These are phyloP conservation scores for Barnettozyma vustinii DNA, from an alignment of 805 yeast species.

Conservation along the genomic window DNA sequence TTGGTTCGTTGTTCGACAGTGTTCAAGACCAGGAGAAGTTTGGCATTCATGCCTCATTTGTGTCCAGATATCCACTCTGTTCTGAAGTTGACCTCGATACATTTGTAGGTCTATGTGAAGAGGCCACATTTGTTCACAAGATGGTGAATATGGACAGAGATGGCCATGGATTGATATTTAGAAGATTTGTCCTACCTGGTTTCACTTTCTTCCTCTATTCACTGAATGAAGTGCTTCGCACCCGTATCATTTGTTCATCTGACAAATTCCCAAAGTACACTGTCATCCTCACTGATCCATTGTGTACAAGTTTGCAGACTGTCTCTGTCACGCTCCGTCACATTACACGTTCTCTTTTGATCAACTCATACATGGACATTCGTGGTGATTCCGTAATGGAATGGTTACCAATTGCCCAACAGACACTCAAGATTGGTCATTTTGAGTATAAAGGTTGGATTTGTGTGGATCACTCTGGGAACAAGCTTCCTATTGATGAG, in stretches of 20 bases:
- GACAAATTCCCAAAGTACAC: not conserved
- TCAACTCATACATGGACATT: conserved; percentile 6
- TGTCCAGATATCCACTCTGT: not conserved
- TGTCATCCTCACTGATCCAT: conserved; percentile 1
- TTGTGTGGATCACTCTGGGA: not conserved
- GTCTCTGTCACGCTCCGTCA: not conserved
- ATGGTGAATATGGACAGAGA: conserved; percentile 1
- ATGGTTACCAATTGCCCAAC: not conserved
- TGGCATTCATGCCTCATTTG: not conserved
- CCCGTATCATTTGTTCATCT: not conserved
- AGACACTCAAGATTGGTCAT: not conserved
- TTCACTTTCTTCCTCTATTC: not conserved
- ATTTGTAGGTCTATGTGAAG: conserved; percentile 6
- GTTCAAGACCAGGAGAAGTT: not conserved
- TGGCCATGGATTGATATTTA: not conserved
- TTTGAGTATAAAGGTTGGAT: not conserved
- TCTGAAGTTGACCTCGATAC: conserved; percentile 4
- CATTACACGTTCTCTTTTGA: conserved; percentile 4
- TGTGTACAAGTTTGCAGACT: conserved; percentile 1
- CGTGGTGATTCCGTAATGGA: not conserved
- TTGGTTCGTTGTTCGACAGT: not conserved
- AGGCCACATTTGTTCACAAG: conserved; percentile 5
- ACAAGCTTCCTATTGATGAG: conserved; percentile 1
- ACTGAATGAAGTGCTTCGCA: not conserved
- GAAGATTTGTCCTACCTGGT: conserved; percentile 2